Percentiles rank a stretch among this genome's conserved stretches.
phyloP scores from a whole-genome alignment of 345 rosid genomes.

The Populus ilicifolia region DNA sequence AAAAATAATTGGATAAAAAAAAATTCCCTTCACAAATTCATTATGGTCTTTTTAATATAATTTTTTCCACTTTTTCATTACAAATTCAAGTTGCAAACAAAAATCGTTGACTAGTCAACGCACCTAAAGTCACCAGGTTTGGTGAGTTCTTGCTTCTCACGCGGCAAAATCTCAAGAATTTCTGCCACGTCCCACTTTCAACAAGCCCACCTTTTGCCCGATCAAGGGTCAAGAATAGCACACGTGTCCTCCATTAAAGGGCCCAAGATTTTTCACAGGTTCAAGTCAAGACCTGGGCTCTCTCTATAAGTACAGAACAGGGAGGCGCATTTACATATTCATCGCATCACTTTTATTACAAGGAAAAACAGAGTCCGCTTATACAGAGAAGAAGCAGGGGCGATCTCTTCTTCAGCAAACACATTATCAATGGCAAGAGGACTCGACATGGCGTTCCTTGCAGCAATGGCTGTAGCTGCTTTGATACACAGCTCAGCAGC shows the following conservation, averaged over 20 bases:
- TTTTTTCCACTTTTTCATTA: background rate
- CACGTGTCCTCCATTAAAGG: slow-evolving; percentile 20
- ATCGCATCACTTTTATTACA: background rate
- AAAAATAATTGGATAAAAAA: no score
- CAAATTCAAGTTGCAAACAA: background rate
- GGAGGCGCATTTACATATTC: background rate
- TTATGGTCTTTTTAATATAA: background rate
- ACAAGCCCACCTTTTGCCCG: slow-evolving; percentile 10
- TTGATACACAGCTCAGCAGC: slow-evolving; percentile 26
- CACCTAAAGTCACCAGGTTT: slow-evolving; percentile 11
- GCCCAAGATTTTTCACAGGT: background rate
- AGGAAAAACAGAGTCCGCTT: background rate
- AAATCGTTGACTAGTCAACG: slow-evolving; percentile 2
- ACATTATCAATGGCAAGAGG: slow-evolving; percentile 28
- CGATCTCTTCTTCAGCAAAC: slow-evolving; percentile 27
- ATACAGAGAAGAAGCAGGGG: slow-evolving; percentile 27
- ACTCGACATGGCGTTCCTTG: slow-evolving; percentile 13
- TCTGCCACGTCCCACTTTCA: slow-evolving; percentile 8
- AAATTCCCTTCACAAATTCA: background rate
- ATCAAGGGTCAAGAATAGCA: background rate
- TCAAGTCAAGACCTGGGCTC: background rate
- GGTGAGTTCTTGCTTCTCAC: slow-evolving; percentile 17
- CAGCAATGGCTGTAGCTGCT: slow-evolving; percentile 20
- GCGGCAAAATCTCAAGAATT: slow-evolving; percentile 15
- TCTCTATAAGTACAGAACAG: slow-evolving; percentile 14